These are phyloP conservation scores for Russula olivacea DNA, from an alignment of 768 basidiomycete species.

Conservation along the genomic window DNA sequence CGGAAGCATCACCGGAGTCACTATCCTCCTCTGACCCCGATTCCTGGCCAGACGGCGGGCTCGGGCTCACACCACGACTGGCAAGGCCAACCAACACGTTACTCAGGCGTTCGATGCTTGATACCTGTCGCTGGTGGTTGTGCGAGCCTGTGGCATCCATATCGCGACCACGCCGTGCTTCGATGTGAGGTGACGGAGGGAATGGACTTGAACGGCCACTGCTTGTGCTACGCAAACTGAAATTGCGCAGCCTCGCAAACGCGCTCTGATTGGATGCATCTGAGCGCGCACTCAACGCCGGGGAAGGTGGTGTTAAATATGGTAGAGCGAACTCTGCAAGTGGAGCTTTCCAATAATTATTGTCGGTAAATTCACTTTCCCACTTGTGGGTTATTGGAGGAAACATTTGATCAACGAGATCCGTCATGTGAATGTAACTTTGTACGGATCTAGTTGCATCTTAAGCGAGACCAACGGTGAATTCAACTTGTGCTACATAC, in stretches of 20 bases:
- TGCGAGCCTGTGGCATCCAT: conserved; percentile 22
- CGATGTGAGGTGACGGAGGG: conserved; percentile 32
- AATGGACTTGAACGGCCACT: conserved; percentile 28
- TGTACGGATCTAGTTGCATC: conserved; percentile 10
- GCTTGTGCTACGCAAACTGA: conserved; percentile 57
- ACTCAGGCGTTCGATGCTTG: conserved; percentile 68
- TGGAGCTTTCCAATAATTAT: conserved; percentile 91
- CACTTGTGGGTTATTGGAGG: conserved; percentile 89
- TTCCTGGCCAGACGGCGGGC: conserved; percentile 45
- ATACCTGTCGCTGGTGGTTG: conserved; percentile 58
- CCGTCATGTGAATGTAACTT: conserved; percentile 98
- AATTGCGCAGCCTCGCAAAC: conserved; percentile 67
- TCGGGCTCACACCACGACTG: conserved; percentile 39
- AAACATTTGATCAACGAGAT: conserved; percentile 99
- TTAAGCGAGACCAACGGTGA: background rate
- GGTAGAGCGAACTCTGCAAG: conserved; percentile 76
- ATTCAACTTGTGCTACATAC: conserved; percentile 39
- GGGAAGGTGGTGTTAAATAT: conserved; percentile 80
- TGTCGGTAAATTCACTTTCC: conserved; percentile 89
- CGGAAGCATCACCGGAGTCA: conserved; percentile 36
- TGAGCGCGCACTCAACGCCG: conserved; percentile 89
- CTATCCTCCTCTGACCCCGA: conserved; percentile 47
- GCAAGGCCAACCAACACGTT: conserved; percentile 49
- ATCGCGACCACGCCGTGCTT: conserved; percentile 18
- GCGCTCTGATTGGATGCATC: conserved; percentile 74